phyloP scores from a whole-genome alignment of 495 filamentous ascomycete species.

The Aspergillus affinis region DNA sequence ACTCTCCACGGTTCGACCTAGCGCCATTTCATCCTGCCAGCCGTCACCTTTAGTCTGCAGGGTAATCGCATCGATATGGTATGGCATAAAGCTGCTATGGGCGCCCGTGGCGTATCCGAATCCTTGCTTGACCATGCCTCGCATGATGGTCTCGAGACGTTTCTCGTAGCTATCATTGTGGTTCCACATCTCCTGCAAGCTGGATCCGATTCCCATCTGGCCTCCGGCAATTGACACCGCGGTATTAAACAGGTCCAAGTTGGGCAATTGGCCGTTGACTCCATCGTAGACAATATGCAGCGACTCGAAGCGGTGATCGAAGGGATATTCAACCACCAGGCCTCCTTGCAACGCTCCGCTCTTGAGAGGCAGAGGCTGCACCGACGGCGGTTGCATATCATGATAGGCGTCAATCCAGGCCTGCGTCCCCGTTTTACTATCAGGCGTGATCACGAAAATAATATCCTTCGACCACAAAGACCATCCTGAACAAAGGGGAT shows the following conservation, averaged over 20 bases:
- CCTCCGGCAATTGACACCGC: constrained; percentile 83
- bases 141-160: constrained; percentile 83
- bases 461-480: constrained; percentile 99
- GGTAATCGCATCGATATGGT: constrained; percentile 96
- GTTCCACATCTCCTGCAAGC: constrained; percentile 81
- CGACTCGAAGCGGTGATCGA: constrained; percentile 76
- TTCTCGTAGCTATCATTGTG: constrained; percentile 81
- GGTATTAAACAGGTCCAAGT: constrained; percentile 93
- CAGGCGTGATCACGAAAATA: constrained; percentile 83
- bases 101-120: constrained; percentile 87
- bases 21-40: constrained; percentile 95
- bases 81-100: constrained; percentile 94
- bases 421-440: constrained; percentile 87
- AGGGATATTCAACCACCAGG: constrained; percentile 89
- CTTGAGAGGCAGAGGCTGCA: constrained; percentile 82
- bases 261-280: constrained; percentile 92
- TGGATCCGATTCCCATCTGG: constrained; percentile 85
- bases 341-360: constrained; percentile 92
- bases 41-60: constrained; percentile 85
- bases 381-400: constrained; percentile 68
- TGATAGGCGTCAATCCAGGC: constrained; percentile 99
- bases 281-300: constrained; percentile 94
- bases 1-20: constrained; percentile 86
- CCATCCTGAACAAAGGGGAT: constrained; percentile 60
- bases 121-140: constrained; percentile 90